phyloP scores from a whole-genome alignment of 2,329 filamentous ascomycete species.

The Diaporthe citrichinensis region DNA sequence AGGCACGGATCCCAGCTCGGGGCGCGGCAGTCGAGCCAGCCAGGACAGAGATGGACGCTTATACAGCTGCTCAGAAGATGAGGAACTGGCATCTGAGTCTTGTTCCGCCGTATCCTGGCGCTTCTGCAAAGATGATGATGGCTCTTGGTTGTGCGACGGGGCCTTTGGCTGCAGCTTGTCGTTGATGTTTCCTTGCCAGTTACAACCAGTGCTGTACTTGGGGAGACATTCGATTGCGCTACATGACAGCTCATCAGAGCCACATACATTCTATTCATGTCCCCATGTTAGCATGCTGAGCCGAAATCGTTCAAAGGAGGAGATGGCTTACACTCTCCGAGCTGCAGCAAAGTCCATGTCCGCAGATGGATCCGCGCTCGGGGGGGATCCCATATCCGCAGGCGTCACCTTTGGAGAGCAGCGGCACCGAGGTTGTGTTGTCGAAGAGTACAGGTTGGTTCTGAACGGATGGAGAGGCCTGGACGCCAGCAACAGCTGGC shows the following conservation, averaged over 20 bases:
- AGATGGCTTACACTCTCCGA: neutral
- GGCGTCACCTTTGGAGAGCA: neutral
- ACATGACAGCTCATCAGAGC: conserved; percentile 24
- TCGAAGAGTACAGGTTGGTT: neutral
- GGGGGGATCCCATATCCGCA: neutral
- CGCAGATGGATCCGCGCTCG: neutral
- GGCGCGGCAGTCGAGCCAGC: conserved; percentile 60
- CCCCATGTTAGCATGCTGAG: neutral
- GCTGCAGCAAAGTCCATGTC: conserved; percentile 27
- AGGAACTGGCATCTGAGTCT: neutral
- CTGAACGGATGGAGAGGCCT: neutral
- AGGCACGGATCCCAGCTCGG: conserved; percentile 65
- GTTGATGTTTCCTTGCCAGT: conserved; percentile 24
- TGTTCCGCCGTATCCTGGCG: neutral
- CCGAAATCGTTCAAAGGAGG: neutral
- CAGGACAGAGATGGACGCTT: conserved; percentile 26
- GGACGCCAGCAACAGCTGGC: conserved; percentile 3
- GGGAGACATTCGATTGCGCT: conserved; percentile 21
- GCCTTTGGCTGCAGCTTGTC: neutral
- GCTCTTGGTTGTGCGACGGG: neutral
- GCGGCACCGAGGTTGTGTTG: neutral
- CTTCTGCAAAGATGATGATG: neutral
- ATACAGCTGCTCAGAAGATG: neutral
- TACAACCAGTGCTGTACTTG: conserved; percentile 35
- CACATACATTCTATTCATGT: conserved; percentile 3